Evolutionary conservation across 2,329 filamentous ascomycete genomes (phyloP).

Genomic region (Cytospora chrysosperma): DNA sequence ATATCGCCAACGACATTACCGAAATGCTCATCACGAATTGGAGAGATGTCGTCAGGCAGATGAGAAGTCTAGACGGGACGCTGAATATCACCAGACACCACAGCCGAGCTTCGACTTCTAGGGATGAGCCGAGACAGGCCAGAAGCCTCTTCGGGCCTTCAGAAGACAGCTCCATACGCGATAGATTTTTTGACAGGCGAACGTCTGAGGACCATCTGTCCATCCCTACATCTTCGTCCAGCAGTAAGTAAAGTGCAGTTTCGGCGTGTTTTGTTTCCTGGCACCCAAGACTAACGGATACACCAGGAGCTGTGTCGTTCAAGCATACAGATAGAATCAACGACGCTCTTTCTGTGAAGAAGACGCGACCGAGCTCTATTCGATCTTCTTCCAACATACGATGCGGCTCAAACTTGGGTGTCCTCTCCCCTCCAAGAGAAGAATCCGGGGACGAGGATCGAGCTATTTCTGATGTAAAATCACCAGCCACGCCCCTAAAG

Average conservation of each 20-base stretch:
- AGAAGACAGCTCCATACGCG: not conserved
- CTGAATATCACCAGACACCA: slow-evolving; percentile 31
- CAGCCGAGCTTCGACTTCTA: slow-evolving; percentile 13
- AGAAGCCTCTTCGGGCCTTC: slow-evolving; percentile 15
- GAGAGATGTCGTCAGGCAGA: slow-evolving; percentile 61
- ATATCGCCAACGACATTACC: slow-evolving; percentile 57
- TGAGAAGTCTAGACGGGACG: slow-evolving; percentile 45
- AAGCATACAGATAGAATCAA: slow-evolving; percentile 21
- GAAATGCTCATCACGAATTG: slow-evolving; percentile 68
- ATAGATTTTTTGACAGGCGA: not conserved
- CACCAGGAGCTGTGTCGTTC: slow-evolving; percentile 22
- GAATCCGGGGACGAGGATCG: slow-evolving; percentile 6
- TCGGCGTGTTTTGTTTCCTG: not conserved
- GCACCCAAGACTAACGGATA: not conserved
- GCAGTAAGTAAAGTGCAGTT: not conserved
- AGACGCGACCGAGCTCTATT: slow-evolving; percentile 15
- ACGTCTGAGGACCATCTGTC: not conserved
- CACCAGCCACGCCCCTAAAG: slow-evolving; percentile 11
- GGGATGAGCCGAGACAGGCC: slow-evolving; percentile 20
- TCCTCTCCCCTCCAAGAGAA: slow-evolving; percentile 14
- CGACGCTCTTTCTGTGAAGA: slow-evolving; percentile 23
- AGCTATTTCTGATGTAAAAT: not conserved
- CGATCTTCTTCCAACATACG: slow-evolving; percentile 3
- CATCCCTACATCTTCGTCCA: slow-evolving; percentile 3
- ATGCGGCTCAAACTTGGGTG: not conserved